phyloP scores from a whole-genome alignment of 495 filamentous ascomycete species.

The Extremus antarcticus region DNA sequence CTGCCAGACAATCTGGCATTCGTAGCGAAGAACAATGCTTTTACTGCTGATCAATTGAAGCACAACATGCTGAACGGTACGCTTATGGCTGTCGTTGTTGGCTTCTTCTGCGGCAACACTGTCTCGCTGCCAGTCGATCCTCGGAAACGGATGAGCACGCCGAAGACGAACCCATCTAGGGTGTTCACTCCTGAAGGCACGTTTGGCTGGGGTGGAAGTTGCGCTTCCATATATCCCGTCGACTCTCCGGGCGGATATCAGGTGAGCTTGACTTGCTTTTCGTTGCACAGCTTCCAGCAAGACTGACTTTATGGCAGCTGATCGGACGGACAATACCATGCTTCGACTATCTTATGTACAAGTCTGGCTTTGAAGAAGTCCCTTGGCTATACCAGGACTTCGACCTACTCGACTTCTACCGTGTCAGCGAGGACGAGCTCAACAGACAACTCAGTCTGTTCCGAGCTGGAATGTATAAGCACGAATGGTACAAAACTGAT shows the following conservation, averaged over 20 bases:
- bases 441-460: constrained; percentile 13
- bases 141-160: constrained; percentile 39
- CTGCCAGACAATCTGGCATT: constrained; percentile 48
- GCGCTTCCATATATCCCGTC: constrained; percentile 46
- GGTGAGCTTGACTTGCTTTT: not conserved
- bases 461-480: constrained; percentile 37
- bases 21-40: constrained; percentile 47
- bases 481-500: too few relatives aligned
- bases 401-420: constrained; percentile 46
- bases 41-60: constrained; percentile 37
- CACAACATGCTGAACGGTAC: constrained; percentile 37
- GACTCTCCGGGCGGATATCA: constrained; percentile 43
- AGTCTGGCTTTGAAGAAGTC: constrained; percentile 34
- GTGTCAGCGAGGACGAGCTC: constrained; percentile 39
- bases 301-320: constrained; percentile 36
- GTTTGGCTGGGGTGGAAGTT: constrained; percentile 44
- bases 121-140: constrained; percentile 47
- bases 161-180: constrained; percentile 50
- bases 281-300: not conserved
- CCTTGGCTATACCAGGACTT: constrained; percentile 51
- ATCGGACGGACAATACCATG: constrained; percentile 44
- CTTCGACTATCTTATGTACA: constrained; percentile 44
- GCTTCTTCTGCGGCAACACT: constrained; percentile 47
- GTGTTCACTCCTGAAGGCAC: constrained; percentile 47
- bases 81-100: constrained; percentile 45